Base-by-base conservation (phyloP, 1,139 yeast species). In the Dujonia santamariae region DNA sequence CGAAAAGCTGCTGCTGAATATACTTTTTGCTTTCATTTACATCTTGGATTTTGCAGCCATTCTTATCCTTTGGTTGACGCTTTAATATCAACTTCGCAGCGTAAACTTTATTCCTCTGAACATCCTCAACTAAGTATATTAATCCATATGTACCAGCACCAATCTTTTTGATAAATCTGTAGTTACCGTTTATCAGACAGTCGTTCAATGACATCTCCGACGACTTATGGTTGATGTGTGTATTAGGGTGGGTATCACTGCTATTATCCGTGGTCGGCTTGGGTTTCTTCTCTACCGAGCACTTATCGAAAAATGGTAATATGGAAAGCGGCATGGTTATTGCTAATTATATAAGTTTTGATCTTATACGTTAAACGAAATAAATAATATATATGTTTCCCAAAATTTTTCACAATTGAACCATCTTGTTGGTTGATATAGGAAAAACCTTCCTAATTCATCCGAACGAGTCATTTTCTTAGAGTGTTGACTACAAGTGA, bases 111-210 rank as follows among this genome's bases (percentile, higher is more conserved):
- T 73, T 70, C 0, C 81, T 71, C 32, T 46, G 48, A 12, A 69
- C 45, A 52, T 85, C 83, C 45, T 69, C 62, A 6, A 87, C 90
- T 13, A 77, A 67, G 59, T 84, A 87, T 11, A 88, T 95, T 20
- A 85, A 68, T 2, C 96, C 96, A 52, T 84, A 87, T 16, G 95
- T 88, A 26, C 97, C 96, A 1, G 94, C 77, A 12, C 97, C 96
- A n/a, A 86, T 72, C 42, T 80, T 77, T 37, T 61, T 62, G 35
- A 70, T 53, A 26, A 83, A 66, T 32, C 48, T 50, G 19, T 13
- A 21, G 7, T 31, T 27, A 8, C 24, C 34, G 20, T 33, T 28
- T 7, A 28, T 23, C 34, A 19, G 20, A 28, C 36, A 32, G 14
- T 16, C 33, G 19, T 21, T 19, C n/a, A 31, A 17, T 34, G 26